Evolutionary conservation across 2,329 filamentous ascomycete genomes (phyloP).

Genomic region (Colletotrichum tabaci): DNA sequence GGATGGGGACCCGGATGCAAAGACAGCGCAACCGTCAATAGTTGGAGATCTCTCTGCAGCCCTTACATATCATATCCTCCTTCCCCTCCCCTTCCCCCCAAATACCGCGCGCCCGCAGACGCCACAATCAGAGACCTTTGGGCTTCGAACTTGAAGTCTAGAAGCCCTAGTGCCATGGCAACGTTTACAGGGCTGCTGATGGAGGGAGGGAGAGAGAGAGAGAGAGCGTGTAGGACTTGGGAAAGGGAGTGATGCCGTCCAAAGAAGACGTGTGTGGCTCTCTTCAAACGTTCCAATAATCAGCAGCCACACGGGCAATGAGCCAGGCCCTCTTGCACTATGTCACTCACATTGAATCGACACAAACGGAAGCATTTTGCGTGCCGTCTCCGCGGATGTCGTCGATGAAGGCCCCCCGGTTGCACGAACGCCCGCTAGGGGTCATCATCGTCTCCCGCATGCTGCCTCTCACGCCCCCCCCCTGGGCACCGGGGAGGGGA

Average conservation of each 20-base stretch:
- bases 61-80: conserved; percentile 5
- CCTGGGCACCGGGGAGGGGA: neutral
- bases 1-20: neutral
- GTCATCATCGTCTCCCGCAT: neutral
- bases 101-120: conserved; percentile 28
- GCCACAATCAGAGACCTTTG: conserved; percentile 21
- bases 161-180: conserved; percentile 32
- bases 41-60: neutral
- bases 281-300: conserved; percentile 34
- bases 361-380: neutral
- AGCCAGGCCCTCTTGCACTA: neutral
- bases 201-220: neutral
- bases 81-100: neutral
- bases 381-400: conserved; percentile 10
- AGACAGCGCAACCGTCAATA: conserved; percentile 1
- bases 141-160: conserved; percentile 24
- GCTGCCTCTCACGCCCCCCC: neutral
- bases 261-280: conserved; percentile 18
- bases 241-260: neutral
- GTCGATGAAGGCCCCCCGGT: neutral
- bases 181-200: conserved; percentile 32
- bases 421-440: conserved; percentile 15
- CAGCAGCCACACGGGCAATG: conserved; percentile 37
- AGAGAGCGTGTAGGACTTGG: neutral
- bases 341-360: neutral